A percentile compares a stretch with the other conserved stretches of the same genome.
These are phyloP conservation scores for Perkinsus olseni DNA, from an alignment of 169 alveolate genomes.

Conservation along the genomic window DNA sequence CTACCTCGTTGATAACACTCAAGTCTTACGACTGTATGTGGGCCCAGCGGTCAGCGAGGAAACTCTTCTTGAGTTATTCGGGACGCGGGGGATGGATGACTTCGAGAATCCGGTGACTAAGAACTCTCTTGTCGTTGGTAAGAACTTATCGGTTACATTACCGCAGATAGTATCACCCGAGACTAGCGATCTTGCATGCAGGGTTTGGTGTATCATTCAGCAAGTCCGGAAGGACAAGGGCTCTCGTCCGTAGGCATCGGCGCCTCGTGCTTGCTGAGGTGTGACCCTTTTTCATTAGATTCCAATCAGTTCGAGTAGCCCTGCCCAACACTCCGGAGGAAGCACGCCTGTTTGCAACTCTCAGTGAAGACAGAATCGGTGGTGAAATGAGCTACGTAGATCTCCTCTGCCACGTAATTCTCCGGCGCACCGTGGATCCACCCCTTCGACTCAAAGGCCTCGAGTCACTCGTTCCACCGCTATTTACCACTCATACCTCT, in stretches of 20 bases:
- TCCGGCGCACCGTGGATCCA: too few species aligned
- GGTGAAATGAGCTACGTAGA: background rate
- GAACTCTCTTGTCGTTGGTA: background rate
- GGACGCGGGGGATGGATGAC: background rate
- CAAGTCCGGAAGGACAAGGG: background rate
- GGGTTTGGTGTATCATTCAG: background rate
- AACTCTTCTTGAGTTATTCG: background rate
- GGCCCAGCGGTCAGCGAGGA: background rate
- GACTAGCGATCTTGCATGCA: background rate
- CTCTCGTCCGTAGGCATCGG: background rate
- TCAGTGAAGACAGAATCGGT: background rate
- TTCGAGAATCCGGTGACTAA: background rate
- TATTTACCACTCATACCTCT: too few species aligned
- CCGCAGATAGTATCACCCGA: background rate
- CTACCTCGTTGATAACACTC: background rate
- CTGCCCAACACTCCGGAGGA: background rate
- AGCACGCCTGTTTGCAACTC: background rate
- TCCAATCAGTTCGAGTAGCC: background rate
- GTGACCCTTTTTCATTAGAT: background rate
- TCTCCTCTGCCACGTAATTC: background rate
- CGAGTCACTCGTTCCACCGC: too few species aligned
- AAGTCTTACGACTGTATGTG: background rate
- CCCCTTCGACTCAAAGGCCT: too few species aligned
- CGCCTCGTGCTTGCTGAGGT: background rate
- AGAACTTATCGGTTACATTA: background rate